Evolutionary conservation across 2,329 filamentous ascomycete species (phyloP), one percentile per base, ranked within the genome.

Genomic region (Sclerotinia trifoliorum): DNA sequence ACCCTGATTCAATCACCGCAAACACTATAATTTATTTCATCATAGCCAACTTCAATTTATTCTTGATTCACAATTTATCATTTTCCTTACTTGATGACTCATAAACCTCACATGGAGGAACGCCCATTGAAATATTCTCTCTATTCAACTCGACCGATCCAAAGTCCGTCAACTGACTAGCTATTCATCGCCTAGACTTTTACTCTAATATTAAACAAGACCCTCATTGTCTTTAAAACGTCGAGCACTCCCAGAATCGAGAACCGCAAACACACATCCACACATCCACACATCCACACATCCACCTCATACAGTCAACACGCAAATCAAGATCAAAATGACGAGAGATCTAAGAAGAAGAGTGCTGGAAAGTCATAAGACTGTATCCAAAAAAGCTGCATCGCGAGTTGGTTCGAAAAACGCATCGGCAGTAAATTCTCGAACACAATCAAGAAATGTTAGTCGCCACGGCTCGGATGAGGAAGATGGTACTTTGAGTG

Each of bases 311-410:
- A 61, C 19, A 21, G 3, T 6, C 42, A 5, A 46, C 6, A 46
- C 48, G 15, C 32, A 26, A 26, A 56, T 2, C 11, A 29, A 5
- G 6, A 7, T 57, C 68, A 55, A 52, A 35, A 58, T 60, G 52
- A 69, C 58, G 52, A 62, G 57, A 68, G 82, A 84, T 63, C 74
- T 80, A 72, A 78, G 84, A 71, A 82, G 85, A 70, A 83, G 83
- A 75, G 85, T 82, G 61, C 82, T 86, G 61, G 85, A 86, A 77
- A 84, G 82, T 79, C 80, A 81, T 71, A 88, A 88, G 78, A 88
- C 85, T 0, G 79, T 85, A 39, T 87, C 85, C 60, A 83, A 82
- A 72, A 87, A 87, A 74, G 83, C 84, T 24, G 81, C 81, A 68
- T 83, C 83, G 78, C 72, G 81, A 67, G 76, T 80, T 19, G 80